phyloP scores from a whole-genome alignment of 75 land plant species.

The Pseudotsuga menziesii region DNA sequence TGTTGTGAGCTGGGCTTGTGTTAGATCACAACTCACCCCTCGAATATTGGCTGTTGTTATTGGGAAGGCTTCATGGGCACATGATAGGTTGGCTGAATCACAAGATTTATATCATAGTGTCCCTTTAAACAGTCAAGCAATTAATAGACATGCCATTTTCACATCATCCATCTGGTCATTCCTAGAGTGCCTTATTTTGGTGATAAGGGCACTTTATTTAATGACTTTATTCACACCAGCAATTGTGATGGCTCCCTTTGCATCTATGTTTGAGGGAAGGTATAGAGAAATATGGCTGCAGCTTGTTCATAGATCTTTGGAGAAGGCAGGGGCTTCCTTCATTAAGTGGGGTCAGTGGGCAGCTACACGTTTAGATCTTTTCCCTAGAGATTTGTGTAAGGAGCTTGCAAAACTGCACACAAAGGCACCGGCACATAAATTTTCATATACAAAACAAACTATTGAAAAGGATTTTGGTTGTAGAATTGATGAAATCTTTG shows the following conservation, averaged over 20 bases:
- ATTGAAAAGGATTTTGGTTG: constrained; percentile 43
- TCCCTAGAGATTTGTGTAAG: constrained; percentile 63
- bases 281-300: constrained; percentile 58
- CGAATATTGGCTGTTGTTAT: constrained; percentile 55
- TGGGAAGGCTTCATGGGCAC: constrained; percentile 27
- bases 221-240: constrained; percentile 61
- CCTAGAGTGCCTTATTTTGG: constrained; percentile 39
- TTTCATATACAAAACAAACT: constrained; percentile 34
- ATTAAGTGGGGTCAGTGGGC: constrained; percentile 98
- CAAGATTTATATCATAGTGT: constrained; percentile 22
- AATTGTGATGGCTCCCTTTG: constrained; percentile 64
- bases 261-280: constrained; percentile 31
- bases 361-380: constrained; percentile 79
- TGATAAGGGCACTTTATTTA: constrained; percentile 44
- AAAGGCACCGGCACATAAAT: constrained; percentile 72
- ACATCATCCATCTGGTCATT: constrained; percentile 22
- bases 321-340: constrained; percentile 79
- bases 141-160: constrained; percentile 38
- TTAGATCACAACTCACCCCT: constrained; percentile 46
- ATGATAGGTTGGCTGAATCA: constrained; percentile 26
- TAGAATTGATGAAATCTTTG: too few species aligned
- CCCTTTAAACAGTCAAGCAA: constrained; percentile 34
- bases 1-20: constrained; percentile 49
- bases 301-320: constrained; percentile 51
- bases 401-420: constrained; percentile 65